Base-by-base conservation (phyloP, 2,329 filamentous ascomycete genomes). In the Cordyceps fumosorosea region DNA sequence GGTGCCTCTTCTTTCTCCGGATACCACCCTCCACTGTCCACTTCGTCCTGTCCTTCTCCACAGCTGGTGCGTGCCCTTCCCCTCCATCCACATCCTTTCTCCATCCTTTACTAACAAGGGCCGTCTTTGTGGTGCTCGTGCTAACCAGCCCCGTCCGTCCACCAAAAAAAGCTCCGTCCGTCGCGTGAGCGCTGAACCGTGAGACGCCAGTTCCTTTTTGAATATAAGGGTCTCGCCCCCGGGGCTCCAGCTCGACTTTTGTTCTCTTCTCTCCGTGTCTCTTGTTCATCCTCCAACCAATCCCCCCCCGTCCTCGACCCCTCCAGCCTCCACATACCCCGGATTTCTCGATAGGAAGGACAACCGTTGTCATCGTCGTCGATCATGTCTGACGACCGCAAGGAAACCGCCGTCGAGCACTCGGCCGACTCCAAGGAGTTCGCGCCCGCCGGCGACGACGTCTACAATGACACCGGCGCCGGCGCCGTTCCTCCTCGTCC, bases 401-500 rank as follows among this genome's bases (percentile, higher is more conserved):
- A 61, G 48, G 55, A 54, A 45, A 26, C 45, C 47, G 60, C 40
- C 44, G 60, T 62, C 45, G 45, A 62, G 54, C 60, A 56, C 37
- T 45, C 60, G 45, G 60, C 60, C 40, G 60, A 62, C 54, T 56
- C 54, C 60, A 60, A 51, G 34, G 57, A 60, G 37, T 45, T 32
- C 12, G 40, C 32, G 37, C 32, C 32, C 14, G 8, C 20, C 29
- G 51, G 8, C 42, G 50, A 53, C 34, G 61, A 58, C 8, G 40
- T 50, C 24, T 34, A 52, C 40, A 42, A 48, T n/a, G 44, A 24
- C 37, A 42, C 40, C 37, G 26, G 34, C 37, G 48, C 40, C 37
- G 26, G 34, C 44, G 34, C 22, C 37, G 62, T 66, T 40, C 51
- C 52, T 62, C 32, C 55, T 63, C 80, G 78, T 34, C 82, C 82